Base-by-base conservation (phyloP, 1,284 basidiomycete species). In the Ganoderma leucocontextum region DNA sequence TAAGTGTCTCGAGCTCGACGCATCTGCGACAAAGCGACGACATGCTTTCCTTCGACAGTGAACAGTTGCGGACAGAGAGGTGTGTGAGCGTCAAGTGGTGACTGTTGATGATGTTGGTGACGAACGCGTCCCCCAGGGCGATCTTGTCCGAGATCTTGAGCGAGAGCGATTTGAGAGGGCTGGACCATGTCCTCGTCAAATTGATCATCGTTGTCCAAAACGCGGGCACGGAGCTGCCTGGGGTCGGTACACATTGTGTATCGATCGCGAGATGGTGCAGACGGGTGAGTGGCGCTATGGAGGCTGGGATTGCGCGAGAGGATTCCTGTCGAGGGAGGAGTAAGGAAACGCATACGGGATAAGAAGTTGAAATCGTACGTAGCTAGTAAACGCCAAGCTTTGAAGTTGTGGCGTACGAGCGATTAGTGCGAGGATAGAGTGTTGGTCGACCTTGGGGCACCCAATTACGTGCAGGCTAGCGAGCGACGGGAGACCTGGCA, bases 201-300 rank as follows among this genome's bases (percentile, higher is more conserved):
- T 61, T 84, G 74, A 73, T 84, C 36, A 81, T 76, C 4, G 80
- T 74, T 25, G 75, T 69, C 69, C 86, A 79, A 44, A 85, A 77
- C 1, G 80, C 69, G 2, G 79, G 79, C 1, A 79, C 74, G 39
- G 79, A 70, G 5, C 64, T 52, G 15, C 38, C 44, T 4, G 81
- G 75, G 25, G 78, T 72, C 49, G 78, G 70, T 2, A 74, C 73
- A 39, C 80, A 80, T 49, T 84, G 84, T 1, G 83, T 78, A 71
- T 91, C 88, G 42, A 92, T 73, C 1, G 89, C 81, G 1, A 91
- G 81, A 73, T 89, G 84, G 0, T 80, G 82, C 1, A 92, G 82
- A 47, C 80, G 74, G 2, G 79, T 78, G 29, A 89, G 82, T n/a
- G 81, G 72, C 12, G 83, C 75, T 17, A 80, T 72, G 35, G 79